Conservation (phyloP, 2,329 filamentous ascomycete species). For the Penicillium sp. region DNA sequence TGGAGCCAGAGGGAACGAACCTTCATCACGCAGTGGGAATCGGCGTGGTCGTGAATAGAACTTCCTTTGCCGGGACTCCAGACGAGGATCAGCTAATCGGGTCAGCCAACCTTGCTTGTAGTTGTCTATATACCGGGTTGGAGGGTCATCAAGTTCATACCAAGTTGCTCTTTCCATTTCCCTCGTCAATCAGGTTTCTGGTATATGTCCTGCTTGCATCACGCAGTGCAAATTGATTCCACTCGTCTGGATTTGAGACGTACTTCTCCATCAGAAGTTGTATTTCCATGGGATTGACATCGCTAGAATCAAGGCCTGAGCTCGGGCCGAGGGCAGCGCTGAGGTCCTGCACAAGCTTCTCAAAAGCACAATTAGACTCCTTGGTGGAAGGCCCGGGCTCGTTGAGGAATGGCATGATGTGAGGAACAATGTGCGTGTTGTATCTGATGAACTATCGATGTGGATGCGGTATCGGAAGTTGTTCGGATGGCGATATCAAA, state of each 20-base stretch:
- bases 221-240: slow-evolving; percentile 70
- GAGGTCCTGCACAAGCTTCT: slow-evolving; percentile 68
- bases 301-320: slow-evolving; percentile 75
- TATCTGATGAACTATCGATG: neutral
- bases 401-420: slow-evolving; percentile 36
- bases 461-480: slow-evolving; percentile 6
- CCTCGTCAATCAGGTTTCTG: slow-evolving; percentile 82
- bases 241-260: slow-evolving; percentile 63
- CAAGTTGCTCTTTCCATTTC: slow-evolving; percentile 76
- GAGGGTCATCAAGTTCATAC: slow-evolving; percentile 44
- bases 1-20: slow-evolving; percentile 21
- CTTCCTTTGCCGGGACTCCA: slow-evolving; percentile 83
- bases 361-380: slow-evolving; percentile 51
- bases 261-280: slow-evolving; percentile 72
- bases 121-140: neutral
- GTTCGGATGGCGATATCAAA: slow-evolving; percentile 1
- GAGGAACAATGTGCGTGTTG: neutral
- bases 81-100: slow-evolving; percentile 71
- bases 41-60: slow-evolving; percentile 82
- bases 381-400: slow-evolving; percentile 12
- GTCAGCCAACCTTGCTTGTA: slow-evolving; percentile 7
- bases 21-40: slow-evolving; percentile 90
- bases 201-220: slow-evolving; percentile 72
- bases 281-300: slow-evolving; percentile 71
- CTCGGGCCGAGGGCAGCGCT: slow-evolving; percentile 72